Conservation (phyloP, 176 grass and related monocot species). For the Rhipidocladum racemiflorum region DNA sequence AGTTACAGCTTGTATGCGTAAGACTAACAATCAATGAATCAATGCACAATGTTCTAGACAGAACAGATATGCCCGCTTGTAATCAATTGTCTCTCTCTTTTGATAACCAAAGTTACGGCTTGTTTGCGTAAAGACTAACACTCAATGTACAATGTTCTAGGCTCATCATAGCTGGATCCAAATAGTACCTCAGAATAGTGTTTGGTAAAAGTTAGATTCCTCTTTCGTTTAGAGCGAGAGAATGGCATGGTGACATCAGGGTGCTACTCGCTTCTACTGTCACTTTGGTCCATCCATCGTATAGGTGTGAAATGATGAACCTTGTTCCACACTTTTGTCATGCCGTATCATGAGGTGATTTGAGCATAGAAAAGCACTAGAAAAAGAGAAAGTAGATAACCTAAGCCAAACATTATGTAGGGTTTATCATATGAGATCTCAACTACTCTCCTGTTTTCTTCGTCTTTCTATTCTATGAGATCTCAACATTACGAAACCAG, state of each 20-base stretch:
- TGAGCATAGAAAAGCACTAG: conserved; percentile 1
- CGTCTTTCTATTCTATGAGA: not conserved
- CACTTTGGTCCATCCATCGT: not conserved
- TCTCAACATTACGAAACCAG: no score
- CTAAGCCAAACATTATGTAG: not conserved
- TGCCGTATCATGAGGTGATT: conserved; percentile 1
- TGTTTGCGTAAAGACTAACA: not conserved
- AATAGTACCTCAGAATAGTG: not conserved
- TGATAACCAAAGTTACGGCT: not conserved
- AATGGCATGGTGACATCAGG: not conserved
- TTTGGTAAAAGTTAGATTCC: not conserved
- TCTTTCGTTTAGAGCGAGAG: not conserved
- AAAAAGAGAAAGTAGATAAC: not conserved
- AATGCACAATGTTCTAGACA: not conserved
- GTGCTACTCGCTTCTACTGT: not conserved
- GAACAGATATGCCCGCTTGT: not conserved
- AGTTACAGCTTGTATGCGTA: not conserved
- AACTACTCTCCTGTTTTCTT: not conserved
- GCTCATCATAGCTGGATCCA: not conserved
- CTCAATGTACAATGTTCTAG: not conserved
- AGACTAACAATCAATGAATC: not conserved
- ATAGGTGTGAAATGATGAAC: not conserved
- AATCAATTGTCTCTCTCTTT: not conserved
- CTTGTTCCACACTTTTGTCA: not conserved
- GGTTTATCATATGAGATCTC: not conserved